Percentiles rank a stretch among this genome's conserved stretches.
These are phyloP conservation scores for Trichoderma endophyticum DNA, from an alignment of 2,329 filamentous ascomycete genomes.

Conservation along the genomic window DNA sequence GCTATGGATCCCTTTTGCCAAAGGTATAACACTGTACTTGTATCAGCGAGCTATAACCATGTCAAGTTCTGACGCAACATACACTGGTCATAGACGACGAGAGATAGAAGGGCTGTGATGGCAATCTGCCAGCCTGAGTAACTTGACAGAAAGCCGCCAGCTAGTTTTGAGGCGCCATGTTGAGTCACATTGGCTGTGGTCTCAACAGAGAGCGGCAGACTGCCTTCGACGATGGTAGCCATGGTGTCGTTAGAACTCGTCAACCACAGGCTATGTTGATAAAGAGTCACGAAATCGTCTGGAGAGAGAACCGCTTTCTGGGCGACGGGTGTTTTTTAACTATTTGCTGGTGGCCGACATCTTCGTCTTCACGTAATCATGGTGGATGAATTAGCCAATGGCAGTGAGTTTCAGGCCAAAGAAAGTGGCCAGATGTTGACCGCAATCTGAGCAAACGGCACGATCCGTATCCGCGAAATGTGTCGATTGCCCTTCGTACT, in stretches of 20 bases:
- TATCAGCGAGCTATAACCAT: not conserved
- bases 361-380: not conserved
- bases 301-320: not conserved
- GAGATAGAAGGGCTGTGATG: not conserved
- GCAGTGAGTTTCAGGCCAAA: not conserved
- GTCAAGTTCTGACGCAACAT: not conserved
- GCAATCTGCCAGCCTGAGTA: not conserved
- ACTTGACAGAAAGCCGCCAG: not conserved
- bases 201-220: not conserved
- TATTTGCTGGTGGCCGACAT: not conserved
- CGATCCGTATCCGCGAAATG: not conserved
- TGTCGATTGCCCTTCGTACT: not conserved
- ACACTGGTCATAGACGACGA: constrained; percentile 3
- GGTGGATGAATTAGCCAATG: not conserved
- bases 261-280: not conserved
- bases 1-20: constrained; percentile 4
- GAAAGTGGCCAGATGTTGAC: not conserved
- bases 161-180: not conserved
- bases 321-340: not conserved
- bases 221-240: constrained; percentile 5
- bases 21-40: not conserved
- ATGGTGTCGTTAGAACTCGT: not conserved
- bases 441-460: not conserved
- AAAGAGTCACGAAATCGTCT: not conserved
- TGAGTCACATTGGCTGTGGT: not conserved